These are phyloP conservation scores for Phaeosphaeriaceae sp. DNA, from an alignment of 2,329 filamentous ascomycete genomes.

Conservation along the genomic window DNA sequence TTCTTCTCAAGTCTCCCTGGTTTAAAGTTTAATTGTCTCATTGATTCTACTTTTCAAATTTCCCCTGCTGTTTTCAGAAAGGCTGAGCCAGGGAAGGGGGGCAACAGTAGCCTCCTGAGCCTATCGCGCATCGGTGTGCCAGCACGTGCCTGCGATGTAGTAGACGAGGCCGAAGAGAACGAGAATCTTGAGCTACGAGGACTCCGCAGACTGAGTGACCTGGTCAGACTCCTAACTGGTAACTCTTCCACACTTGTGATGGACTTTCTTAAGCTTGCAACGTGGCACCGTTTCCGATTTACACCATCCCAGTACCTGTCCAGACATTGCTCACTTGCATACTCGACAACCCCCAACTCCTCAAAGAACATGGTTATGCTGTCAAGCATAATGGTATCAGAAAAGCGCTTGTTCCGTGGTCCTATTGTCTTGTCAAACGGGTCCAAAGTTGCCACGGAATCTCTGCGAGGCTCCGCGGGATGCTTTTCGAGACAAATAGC, in stretches of 20 bases:
- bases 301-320: conserved; percentile 42
- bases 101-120: conserved; percentile 30
- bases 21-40: conserved; percentile 22
- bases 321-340: conserved; percentile 34
- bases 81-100: conserved; percentile 24
- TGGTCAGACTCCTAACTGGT: conserved; percentile 5
- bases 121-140: conserved; percentile 24
- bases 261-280: conserved; percentile 1
- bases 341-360: conserved; percentile 44
- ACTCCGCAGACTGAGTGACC: conserved; percentile 6
- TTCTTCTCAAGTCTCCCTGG: conserved; percentile 12
- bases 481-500: conserved; percentile 48
- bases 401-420: conserved; percentile 22
- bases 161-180: conserved; percentile 31
- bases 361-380: conserved; percentile 53
- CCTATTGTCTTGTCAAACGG: conserved; percentile 36
- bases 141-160: conserved; percentile 14
- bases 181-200: conserved; percentile 22
- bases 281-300: background rate
- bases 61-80: conserved; percentile 18
- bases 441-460: conserved; percentile 50
- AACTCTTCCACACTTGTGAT: conserved; percentile 14
- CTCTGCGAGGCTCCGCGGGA: conserved; percentile 42
- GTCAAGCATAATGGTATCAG: conserved; percentile 41
- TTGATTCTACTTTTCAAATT: conserved; percentile 14